These are phyloP conservation scores for Saccharum hybrid DNA, from an alignment of 202 grass and related monocot genomes.

Conservation along the genomic window DNA sequence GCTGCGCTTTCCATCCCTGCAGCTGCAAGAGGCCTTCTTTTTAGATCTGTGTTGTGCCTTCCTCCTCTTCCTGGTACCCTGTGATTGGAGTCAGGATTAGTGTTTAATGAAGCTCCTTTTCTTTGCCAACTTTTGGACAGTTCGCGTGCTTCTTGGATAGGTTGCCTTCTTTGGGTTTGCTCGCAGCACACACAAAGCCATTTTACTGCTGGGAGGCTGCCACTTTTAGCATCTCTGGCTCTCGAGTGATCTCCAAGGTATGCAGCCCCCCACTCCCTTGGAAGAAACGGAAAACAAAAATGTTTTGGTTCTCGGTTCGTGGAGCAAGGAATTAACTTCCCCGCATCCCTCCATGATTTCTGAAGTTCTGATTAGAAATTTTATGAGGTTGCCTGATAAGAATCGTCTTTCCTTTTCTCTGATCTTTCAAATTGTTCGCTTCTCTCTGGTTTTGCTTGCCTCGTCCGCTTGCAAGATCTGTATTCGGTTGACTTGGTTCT, in stretches of 20 bases:
- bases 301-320: conserved; percentile 31
- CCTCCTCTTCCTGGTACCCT: conserved; percentile 48
- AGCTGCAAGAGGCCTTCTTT: conserved; percentile 43
- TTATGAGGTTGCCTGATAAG: background rate
- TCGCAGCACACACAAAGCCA: conserved; percentile 9
- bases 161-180: conserved; percentile 42
- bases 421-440: conserved; percentile 25
- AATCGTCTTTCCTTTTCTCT: background rate
- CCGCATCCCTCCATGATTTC: conserved; percentile 9
- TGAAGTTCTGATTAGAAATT: background rate
- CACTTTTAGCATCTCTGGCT: conserved; percentile 32
- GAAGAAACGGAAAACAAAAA: conserved; percentile 11
- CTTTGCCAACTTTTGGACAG: conserved; percentile 44
- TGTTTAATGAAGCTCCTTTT: conserved; percentile 42
- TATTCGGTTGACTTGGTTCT: conserved; percentile 13
- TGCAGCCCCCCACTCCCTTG: conserved; percentile 18
- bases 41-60: conserved; percentile 51
- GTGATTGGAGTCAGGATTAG: conserved; percentile 45
- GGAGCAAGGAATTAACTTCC: conserved; percentile 32
- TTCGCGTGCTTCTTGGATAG: conserved; percentile 43
- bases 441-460: background rate
- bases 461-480: conserved; percentile 3
- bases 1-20: conserved; percentile 44
- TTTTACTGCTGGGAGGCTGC: conserved; percentile 32
- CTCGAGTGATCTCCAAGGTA: conserved; percentile 50